Evolutionary conservation across 2,329 filamentous ascomycete genomes (phyloP).

Genomic region (Aspergillus sojae): DNA sequence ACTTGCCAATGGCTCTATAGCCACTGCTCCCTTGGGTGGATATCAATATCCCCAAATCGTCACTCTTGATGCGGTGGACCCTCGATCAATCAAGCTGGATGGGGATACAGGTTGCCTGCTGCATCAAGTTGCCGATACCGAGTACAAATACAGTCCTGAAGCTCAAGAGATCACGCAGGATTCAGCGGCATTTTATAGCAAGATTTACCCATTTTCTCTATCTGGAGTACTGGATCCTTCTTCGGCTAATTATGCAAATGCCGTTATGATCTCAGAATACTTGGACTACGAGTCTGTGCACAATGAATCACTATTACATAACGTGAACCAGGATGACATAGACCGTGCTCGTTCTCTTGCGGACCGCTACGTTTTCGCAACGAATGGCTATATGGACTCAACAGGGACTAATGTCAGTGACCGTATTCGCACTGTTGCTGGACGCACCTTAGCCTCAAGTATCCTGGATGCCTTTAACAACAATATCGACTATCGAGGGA

Average conservation of each 20-base stretch:
- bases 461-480: slow-evolving; percentile 42
- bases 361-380: slow-evolving; percentile 51
- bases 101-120: slow-evolving; percentile 51
- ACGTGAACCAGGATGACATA: slow-evolving; percentile 35
- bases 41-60: slow-evolving; percentile 61
- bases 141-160: slow-evolving; percentile 47
- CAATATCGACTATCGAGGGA: slow-evolving; percentile 43
- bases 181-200: slow-evolving; percentile 50
- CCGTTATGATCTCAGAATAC: slow-evolving; percentile 59
- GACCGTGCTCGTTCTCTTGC: slow-evolving; percentile 49
- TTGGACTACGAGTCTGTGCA: slow-evolving; percentile 57
- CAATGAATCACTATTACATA: slow-evolving; percentile 47
- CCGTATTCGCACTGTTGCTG: slow-evolving; percentile 44
- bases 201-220: slow-evolving; percentile 48
- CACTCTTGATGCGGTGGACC: slow-evolving; percentile 48
- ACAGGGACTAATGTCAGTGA: slow-evolving; percentile 28
- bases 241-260: slow-evolving; percentile 54
- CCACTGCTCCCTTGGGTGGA: slow-evolving; percentile 55
- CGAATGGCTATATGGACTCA: slow-evolving; percentile 49
- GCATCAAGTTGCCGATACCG: slow-evolving; percentile 38
- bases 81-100: slow-evolving; percentile 53
- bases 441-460: slow-evolving; percentile 44
- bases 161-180: slow-evolving; percentile 43
- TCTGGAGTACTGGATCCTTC: slow-evolving; percentile 42
- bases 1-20: slow-evolving; percentile 51